phyloP scores from a whole-genome alignment of 805 yeast species.

The Kodamaea neixiangensis region DNA sequence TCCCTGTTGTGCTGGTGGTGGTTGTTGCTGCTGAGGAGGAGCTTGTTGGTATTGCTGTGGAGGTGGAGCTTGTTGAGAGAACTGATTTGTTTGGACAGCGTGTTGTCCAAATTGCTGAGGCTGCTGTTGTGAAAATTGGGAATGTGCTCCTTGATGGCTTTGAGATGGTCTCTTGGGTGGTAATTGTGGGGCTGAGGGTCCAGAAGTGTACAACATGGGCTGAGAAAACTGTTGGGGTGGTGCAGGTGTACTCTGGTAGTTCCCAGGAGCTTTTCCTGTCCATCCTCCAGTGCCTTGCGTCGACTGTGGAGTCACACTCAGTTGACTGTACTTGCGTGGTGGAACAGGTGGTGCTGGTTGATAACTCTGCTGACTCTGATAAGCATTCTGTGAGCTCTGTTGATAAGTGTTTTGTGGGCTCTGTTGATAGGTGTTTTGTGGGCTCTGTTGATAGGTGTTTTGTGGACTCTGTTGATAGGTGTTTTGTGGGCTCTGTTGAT shows the following conservation, averaged over 20 bases:
- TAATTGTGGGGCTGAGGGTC: constrained; percentile 14
- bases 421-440: constrained; percentile 12
- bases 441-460: neutral
- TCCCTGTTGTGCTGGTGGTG: constrained; percentile 18
- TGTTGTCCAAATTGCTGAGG: constrained; percentile 3
- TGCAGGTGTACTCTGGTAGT: neutral
- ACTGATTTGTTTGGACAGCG: neutral
- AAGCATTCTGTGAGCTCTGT: constrained; percentile 3
- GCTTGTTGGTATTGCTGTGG: constrained; percentile 2
- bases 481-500: constrained; percentile 19
- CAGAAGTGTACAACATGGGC: constrained; percentile 7
- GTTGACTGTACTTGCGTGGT: neutral
- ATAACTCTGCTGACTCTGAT: neutral
- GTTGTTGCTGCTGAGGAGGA: constrained; percentile 3
- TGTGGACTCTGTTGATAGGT: constrained; percentile 10
- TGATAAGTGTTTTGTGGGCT: constrained; percentile 18
- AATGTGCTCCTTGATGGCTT: neutral
- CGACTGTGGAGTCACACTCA: neutral
- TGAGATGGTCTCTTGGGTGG: constrained; percentile 26
- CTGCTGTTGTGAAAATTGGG: too few relatives aligned
- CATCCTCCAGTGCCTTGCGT: neutral
- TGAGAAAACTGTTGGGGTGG: neutral
- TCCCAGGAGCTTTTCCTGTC: neutral
- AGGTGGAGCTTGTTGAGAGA: neutral
- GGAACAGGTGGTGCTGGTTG: neutral